Evolutionary conservation across 1,284 basidiomycete genomes (phyloP).

Genomic region (Cutaneotrichosporon cyanovorans): DNA sequence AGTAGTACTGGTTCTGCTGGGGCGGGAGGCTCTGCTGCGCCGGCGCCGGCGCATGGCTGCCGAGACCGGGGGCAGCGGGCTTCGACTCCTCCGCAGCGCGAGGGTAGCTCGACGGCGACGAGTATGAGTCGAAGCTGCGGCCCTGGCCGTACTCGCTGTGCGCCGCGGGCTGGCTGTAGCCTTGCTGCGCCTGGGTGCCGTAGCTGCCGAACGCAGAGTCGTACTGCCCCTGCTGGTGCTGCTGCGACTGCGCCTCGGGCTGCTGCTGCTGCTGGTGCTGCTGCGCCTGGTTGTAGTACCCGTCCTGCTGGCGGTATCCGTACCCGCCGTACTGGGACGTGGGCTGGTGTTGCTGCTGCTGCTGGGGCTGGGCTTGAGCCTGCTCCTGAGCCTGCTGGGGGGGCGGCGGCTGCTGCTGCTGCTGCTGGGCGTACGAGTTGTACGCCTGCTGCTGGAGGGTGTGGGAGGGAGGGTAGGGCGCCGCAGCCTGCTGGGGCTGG

Average conservation of each 20-base stretch:
- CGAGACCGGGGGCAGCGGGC: slow-evolving; percentile 25
- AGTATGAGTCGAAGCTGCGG: slow-evolving; percentile 43
- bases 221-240: slow-evolving; percentile 27
- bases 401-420: slow-evolving; percentile 22
- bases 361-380: slow-evolving; percentile 19
- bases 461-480: slow-evolving; percentile 22
- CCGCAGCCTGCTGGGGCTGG: slow-evolving; percentile 18
- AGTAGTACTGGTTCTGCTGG: slow-evolving; percentile 44
- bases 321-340: slow-evolving; percentile 17
- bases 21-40: slow-evolving; percentile 31
- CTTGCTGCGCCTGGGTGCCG: slow-evolving; percentile 12
- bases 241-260: slow-evolving; percentile 20
- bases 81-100: slow-evolving; percentile 41
- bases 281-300: slow-evolving; percentile 28
- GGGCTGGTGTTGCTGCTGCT: slow-evolving; percentile 19
- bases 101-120: slow-evolving; percentile 37
- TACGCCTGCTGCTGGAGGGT: slow-evolving; percentile 37
- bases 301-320: slow-evolving; percentile 28
- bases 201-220: slow-evolving; percentile 16
- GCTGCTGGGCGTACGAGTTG: slow-evolving; percentile 28
- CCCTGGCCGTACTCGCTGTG: slow-evolving; percentile 17
- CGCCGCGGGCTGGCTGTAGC: slow-evolving; percentile 16
- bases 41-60: slow-evolving; percentile 32
- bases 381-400: slow-evolving; percentile 21
- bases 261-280: slow-evolving; percentile 17